Conservation (phyloP, 257 asterid species). For the Gentiana macrophylla region DNA sequence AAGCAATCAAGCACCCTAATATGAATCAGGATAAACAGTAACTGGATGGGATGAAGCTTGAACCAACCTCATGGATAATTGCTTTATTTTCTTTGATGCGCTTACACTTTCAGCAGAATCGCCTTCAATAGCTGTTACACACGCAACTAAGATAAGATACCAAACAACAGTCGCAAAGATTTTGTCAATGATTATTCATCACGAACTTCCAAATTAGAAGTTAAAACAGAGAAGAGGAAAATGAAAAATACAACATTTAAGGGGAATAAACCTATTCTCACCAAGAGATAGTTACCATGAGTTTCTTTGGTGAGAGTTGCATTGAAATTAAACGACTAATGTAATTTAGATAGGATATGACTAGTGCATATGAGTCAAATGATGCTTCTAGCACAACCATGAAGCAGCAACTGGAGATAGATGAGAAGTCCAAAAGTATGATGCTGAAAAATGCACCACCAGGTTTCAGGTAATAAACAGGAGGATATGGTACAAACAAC, state of each 20-base stretch:
- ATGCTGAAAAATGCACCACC: neutral
- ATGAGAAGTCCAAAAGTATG: neutral
- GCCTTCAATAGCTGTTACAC: slow-evolving; percentile 70
- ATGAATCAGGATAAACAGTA: neutral
- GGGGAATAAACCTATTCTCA: neutral
- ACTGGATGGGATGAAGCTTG: neutral
- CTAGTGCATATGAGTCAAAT: too few relatives aligned
- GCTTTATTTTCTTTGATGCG: slow-evolving; percentile 52
- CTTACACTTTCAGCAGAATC: slow-evolving; percentile 56
- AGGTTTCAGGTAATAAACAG: neutral
- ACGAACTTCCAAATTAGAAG: neutral
- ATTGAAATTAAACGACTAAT: neutral
- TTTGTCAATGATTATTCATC: neutral
- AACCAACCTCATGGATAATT: slow-evolving; percentile 58
- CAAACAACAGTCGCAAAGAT: neutral
- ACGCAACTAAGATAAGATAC: slow-evolving; percentile 9
- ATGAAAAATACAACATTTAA: neutral
- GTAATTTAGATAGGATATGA: neutral
- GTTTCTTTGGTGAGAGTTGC: neutral
- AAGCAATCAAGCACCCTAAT: slow-evolving; percentile 1
- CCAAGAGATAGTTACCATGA: neutral
- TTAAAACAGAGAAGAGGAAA: neutral
- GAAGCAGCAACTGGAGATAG: neutral
- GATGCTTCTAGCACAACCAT: too few relatives aligned
- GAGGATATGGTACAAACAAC: neutral